Conservation (phyloP, 2,329 filamentous ascomycete genomes). For the Triangularia verruculosa region DNA sequence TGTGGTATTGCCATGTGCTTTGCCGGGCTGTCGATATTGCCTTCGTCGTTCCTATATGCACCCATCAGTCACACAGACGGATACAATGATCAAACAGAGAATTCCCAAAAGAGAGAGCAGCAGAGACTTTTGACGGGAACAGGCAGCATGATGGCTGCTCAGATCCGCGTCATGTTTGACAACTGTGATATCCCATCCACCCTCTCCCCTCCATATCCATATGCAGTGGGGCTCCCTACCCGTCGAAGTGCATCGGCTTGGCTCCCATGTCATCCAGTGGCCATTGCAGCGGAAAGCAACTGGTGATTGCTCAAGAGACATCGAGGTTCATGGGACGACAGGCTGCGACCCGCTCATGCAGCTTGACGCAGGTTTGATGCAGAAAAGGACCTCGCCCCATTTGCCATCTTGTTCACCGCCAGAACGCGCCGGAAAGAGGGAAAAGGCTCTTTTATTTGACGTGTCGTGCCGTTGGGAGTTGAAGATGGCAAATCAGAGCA, state of each 20-base stretch:
- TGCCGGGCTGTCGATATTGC: too few relatives aligned
- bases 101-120: background rate
- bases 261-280: background rate
- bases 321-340: background rate
- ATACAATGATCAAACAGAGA: background rate
- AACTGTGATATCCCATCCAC: background rate
- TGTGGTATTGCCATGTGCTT: background rate
- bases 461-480: slow-evolving; percentile 1
- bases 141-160: background rate
- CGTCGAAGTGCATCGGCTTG: slow-evolving; percentile 10
- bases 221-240: background rate
- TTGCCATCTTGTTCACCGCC: slow-evolving; percentile 23
- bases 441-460: background rate
- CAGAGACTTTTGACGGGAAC: background rate
- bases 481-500: background rate
- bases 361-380: slow-evolving; percentile 8
- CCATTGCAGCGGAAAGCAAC: background rate
- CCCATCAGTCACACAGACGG: background rate
- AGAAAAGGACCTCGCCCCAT: slow-evolving; percentile 10
- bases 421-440: slow-evolving; percentile 12
- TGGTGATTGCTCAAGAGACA: background rate
- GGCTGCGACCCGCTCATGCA: slow-evolving; percentile 1
- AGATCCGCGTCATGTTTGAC: background rate
- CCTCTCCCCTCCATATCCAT: background rate
- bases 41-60: too few relatives aligned